phyloP scores from a whole-genome alignment of 495 filamentous ascomycete species.

The Tuber calosporum region DNA sequence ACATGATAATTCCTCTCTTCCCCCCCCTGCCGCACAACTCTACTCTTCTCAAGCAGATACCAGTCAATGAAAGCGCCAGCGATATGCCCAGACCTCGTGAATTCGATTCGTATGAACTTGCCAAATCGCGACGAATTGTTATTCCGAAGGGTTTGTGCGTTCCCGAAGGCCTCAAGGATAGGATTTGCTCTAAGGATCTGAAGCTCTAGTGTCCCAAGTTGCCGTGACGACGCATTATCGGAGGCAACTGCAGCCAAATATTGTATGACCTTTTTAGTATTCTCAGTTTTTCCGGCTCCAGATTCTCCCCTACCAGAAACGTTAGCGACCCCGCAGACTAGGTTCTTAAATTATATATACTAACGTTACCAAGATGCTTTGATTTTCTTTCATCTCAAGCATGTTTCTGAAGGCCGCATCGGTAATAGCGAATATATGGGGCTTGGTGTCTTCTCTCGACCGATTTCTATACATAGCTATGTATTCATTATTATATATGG shows the following conservation, averaged over 20 bases:
- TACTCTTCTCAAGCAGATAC: slow-evolving; percentile 95
- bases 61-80: slow-evolving; percentile 96
- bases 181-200: slow-evolving; percentile 96
- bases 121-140: slow-evolving; percentile 99
- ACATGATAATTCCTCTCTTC: slow-evolving; percentile 95
- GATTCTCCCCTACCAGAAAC: slow-evolving; percentile 95
- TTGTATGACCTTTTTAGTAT: slow-evolving; percentile 99
- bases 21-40: slow-evolving; percentile 78
- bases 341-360: slow-evolving; percentile 86
- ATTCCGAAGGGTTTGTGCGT: slow-evolving; percentile 94
- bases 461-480: slow-evolving; percentile 93
- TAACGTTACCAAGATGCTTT: slow-evolving; percentile 97
- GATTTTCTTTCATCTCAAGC: slow-evolving; percentile 89
- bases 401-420: slow-evolving; percentile 94
- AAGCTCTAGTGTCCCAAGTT: slow-evolving; percentile 62
- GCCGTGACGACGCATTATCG: slow-evolving; percentile 50
- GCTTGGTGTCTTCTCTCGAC: slow-evolving; percentile 84
- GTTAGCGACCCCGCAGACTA: slow-evolving; percentile 83
- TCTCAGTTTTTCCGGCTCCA: slow-evolving; percentile 97
- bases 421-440: slow-evolving; percentile 98
- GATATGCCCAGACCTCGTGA: slow-evolving; percentile 82
- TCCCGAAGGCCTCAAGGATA: slow-evolving; percentile 96
- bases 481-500: slow-evolving; percentile 95
- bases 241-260: slow-evolving; percentile 93
- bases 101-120: slow-evolving; percentile 98